Evolutionary conservation across 1,284 basidiomycete species (phyloP), one percentile per base, ranked within the genome.

Genomic region (Filobasidium uniguttulatum): DNA sequence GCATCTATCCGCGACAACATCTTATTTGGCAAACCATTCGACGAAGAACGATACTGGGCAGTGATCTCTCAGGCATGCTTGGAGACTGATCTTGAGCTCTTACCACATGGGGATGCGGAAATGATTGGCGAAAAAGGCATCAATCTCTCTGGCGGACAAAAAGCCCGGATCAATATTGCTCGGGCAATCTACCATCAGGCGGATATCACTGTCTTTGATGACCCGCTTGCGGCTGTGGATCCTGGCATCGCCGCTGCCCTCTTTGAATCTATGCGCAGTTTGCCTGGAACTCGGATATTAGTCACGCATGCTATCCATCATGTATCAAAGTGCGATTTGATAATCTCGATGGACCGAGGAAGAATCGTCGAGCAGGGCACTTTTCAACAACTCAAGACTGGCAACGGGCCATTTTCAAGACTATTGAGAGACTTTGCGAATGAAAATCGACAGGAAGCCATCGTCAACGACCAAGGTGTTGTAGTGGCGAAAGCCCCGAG

Each of bases 191-290:
- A 93, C 70, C 84, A 78, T 60, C 73, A 84, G 56, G 80, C 83
- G 0, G 85, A 88, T 50, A 82, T 93, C 53, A 81, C 88, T 59
- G 82, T 90, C 25, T 81, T 88, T 53, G 85, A 89, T 59, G 86
- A 89, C 60, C 83, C 84, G 6, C 72, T 83, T 7, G 81, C 77
- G 5, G 12, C 20, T 28, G 54, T 55, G 4, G 54, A 55, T 36
- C 50, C 50, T 41, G 46, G 44, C 26, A 46, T 55, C 25, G 54
- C 54, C 29, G 46, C 41, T 5, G 79, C 93, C 23, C 89, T 93
- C 71, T 78, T 83, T 60, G 81, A 90, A 56, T 84, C 89, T 22
- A 75, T 91, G 49, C 74, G 80, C 53, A 77, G 79, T 7, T 65
- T 76, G 5, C 56, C 60, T 14, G 77, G 76, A 53, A 86, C 85